Evolutionary conservation across 2,329 filamentous ascomycete species (phyloP).

Genomic region (Phyllosticta capitalensis): DNA sequence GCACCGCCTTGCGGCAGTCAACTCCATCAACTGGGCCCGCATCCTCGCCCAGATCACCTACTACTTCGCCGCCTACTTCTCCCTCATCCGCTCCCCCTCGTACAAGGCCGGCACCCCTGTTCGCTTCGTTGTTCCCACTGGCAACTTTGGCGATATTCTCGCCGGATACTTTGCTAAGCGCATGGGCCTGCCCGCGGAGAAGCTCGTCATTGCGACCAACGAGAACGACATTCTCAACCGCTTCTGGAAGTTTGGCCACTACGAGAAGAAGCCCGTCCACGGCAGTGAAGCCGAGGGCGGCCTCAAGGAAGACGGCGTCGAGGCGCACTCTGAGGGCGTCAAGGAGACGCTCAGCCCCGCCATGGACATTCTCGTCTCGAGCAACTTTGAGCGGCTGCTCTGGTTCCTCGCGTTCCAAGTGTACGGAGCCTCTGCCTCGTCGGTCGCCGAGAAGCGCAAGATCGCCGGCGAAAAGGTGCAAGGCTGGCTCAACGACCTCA

Average conservation of each 20-base stretch:
- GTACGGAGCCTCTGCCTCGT: conserved; percentile 30
- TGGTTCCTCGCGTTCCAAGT: conserved; percentile 84
- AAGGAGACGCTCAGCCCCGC: conserved; percentile 89
- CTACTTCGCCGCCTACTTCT: conserved; percentile 93
- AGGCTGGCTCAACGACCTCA: conserved; percentile 58
- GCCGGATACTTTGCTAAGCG: conserved; percentile 85
- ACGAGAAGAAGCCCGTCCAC: conserved; percentile 70
- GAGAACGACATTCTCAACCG: conserved; percentile 95
- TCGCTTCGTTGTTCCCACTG: conserved; percentile 83
- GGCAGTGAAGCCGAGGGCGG: conserved; percentile 48
- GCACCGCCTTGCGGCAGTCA: conserved; percentile 82
- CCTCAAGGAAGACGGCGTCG: conserved; percentile 46
- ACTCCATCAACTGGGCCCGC: conserved; percentile 92
- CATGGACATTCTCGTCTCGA: conserved; percentile 95
- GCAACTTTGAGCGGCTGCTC: conserved; percentile 90
- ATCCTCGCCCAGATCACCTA: conserved; percentile 96
- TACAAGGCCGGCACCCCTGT: conserved; percentile 56
- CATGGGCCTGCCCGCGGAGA: conserved; percentile 82
- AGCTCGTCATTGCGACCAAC: conserved; percentile 88
- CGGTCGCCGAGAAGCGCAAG: conserved; percentile 36
- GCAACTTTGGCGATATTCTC: conserved; percentile 94
- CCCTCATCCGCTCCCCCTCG: conserved; percentile 51
- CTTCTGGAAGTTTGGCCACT: conserved; percentile 84
- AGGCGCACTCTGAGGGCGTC: conserved; percentile 60
- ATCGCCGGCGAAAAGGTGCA: conserved; percentile 63